Evolutionary conservation across 2,329 filamentous ascomycete genomes (phyloP).

Genomic region (Fusarium sp.): DNA sequence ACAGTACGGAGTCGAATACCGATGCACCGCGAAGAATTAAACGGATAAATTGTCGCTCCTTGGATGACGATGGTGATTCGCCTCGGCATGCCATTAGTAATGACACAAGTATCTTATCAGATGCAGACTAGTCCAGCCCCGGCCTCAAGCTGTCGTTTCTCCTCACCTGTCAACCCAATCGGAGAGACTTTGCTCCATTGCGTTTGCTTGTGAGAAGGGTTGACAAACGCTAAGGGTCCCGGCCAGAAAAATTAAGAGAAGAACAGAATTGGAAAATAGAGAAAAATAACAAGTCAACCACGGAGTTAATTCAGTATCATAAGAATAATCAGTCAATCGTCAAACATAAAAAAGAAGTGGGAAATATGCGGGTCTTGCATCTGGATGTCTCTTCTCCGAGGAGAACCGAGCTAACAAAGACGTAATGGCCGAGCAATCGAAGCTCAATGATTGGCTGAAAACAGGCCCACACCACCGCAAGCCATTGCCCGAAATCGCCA

Average conservation of each 20-base stretch:
- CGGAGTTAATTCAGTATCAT: background rate
- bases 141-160: conserved; percentile 14
- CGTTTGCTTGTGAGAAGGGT: background rate
- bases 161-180: conserved; percentile 12
- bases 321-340: background rate
- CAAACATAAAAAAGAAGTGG: conserved; percentile 14
- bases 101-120: conserved; percentile 43
- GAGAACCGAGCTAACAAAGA: conserved; percentile 49
- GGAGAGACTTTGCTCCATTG: background rate
- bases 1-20: conserved; percentile 26
- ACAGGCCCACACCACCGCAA: conserved; percentile 39
- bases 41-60: conserved; percentile 17
- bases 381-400: conserved; percentile 45
- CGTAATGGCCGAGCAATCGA: conserved; percentile 52
- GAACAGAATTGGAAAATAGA: background rate
- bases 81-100: conserved; percentile 38
- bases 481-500: conserved; percentile 51
- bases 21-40: background rate
- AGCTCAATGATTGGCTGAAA: conserved; percentile 40
- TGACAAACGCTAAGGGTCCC: too few relatives aligned
- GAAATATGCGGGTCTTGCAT: conserved; percentile 27
- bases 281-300: background rate
- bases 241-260: fast-evolving
- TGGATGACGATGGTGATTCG: conserved; percentile 33
- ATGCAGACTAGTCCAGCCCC: conserved; percentile 34